phyloP scores from a whole-genome alignment of 371 early-diverging fungal species.

The Aphelidium insulamus region DNA sequence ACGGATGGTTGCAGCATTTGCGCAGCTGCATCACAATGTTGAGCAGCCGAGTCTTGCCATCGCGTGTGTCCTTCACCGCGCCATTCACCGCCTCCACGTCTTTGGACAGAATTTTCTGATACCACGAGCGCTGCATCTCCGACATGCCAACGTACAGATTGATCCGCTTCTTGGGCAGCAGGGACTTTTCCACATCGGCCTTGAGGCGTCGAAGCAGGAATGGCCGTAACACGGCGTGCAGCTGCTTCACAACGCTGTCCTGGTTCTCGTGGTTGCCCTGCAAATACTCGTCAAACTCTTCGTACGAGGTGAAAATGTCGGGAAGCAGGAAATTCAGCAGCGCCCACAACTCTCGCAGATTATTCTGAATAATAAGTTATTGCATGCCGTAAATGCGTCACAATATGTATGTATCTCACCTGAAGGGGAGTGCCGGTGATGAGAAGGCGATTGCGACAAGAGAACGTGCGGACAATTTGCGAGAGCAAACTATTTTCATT shows the following conservation, averaged over 20 bases:
- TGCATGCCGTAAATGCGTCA: neutral
- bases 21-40: constrained; percentile 98
- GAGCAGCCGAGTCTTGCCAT: constrained; percentile 67
- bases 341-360: constrained; percentile 96
- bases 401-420: too few species aligned
- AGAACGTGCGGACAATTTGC: constrained; percentile 65
- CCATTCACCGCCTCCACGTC: constrained; percentile 92
- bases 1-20: constrained; percentile 99
- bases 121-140: constrained; percentile 91
- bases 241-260: constrained; percentile 63
- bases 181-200: constrained; percentile 88
- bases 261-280: constrained; percentile 32
- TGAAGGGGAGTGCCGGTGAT: constrained; percentile 97
- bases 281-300: constrained; percentile 87
- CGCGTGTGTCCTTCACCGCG: constrained; percentile 30
- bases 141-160: constrained; percentile 91
- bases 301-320: constrained; percentile 74
- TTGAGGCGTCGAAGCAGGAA: constrained; percentile 96
- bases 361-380: constrained; percentile 52
- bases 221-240: constrained; percentile 81
- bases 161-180: constrained; percentile 90
- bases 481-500: constrained; percentile 91
- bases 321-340: constrained; percentile 95
- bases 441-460: constrained; percentile 74
- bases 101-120: constrained; percentile 88